Conservation (phyloP, 441 rosid genomes). For the Erysimum pusillum region DNA sequence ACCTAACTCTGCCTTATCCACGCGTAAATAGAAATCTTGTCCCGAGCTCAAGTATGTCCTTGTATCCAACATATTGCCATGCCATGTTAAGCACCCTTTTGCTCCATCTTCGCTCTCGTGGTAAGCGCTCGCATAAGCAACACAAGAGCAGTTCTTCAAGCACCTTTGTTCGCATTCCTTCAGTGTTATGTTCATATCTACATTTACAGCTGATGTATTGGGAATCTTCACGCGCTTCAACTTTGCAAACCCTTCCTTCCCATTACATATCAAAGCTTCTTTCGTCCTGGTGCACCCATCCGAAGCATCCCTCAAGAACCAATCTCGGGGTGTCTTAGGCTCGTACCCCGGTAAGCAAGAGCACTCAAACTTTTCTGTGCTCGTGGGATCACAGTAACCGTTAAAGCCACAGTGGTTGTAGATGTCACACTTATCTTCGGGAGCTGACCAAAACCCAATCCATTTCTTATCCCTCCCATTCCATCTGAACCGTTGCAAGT, state of each 20-base stretch:
- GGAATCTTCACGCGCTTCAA: constrained; percentile 63
- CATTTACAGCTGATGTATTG: constrained; percentile 54
- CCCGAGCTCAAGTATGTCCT: constrained; percentile 53
- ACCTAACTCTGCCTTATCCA: constrained; percentile 55
- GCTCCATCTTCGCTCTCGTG: constrained; percentile 49
- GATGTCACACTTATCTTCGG: constrained; percentile 64
- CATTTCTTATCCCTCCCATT: constrained; percentile 49
- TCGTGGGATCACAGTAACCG: constrained; percentile 58
- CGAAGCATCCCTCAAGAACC: constrained; percentile 64
- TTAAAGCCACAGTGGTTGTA: constrained; percentile 66
- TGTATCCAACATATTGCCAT: constrained; percentile 56
- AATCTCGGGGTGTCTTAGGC: constrained; percentile 54
- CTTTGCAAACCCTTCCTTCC: constrained; percentile 73
- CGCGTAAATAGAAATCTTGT: constrained; percentile 62
- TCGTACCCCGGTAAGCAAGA: constrained; percentile 70
- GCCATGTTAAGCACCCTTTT: constrained; percentile 74
- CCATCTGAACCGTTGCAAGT: constrained; percentile 60
- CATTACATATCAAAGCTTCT: constrained; percentile 49
- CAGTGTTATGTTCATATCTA: constrained; percentile 60
- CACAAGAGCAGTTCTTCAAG: constrained; percentile 68
- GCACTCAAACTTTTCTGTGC: constrained; percentile 52
- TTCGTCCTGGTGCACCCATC: constrained; percentile 63
- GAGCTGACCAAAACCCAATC: constrained; percentile 55
- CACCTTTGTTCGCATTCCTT: constrained; percentile 61
- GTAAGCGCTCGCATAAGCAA: constrained; percentile 66